A percentile compares a stretch with the other conserved stretches of the same genome.
phyloP scores from a whole-genome alignment of 2,329 filamentous ascomycete species.

The Talaromyces sp. region DNA sequence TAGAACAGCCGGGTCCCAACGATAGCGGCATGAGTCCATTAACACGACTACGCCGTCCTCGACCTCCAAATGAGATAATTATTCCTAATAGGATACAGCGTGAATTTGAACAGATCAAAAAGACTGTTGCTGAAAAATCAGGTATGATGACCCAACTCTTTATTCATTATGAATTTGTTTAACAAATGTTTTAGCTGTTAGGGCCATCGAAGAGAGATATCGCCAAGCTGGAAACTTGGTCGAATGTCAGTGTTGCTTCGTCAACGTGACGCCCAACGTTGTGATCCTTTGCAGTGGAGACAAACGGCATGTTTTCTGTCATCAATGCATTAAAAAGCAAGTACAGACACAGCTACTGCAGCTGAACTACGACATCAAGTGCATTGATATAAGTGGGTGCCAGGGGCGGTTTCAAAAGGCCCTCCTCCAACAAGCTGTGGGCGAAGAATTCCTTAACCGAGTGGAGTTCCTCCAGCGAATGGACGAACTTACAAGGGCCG shows the following conservation, averaged over 20 bases:
- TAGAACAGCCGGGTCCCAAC: constrained; percentile 16
- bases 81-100: constrained; percentile 6
- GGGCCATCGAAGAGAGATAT: constrained; percentile 30
- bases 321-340: constrained; percentile 57
- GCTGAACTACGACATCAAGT: constrained; percentile 62
- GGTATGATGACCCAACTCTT: constrained; percentile 11
- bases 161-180: neutral
- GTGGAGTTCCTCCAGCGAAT: constrained; percentile 69
- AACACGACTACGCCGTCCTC: constrained; percentile 4
- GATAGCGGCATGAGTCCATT: neutral
- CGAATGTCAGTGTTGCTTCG: constrained; percentile 72
- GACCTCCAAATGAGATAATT: neutral
- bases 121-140: constrained; percentile 15
- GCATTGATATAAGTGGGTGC: constrained; percentile 67
- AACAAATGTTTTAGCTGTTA: constrained; percentile 1
- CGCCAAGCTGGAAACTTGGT: constrained; percentile 48
- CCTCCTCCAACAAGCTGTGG: constrained; percentile 55
- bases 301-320: constrained; percentile 63
- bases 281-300: constrained; percentile 63
- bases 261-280: constrained; percentile 60
- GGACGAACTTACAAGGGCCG: constrained; percentile 62
- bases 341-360: constrained; percentile 66
- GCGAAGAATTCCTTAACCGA: constrained; percentile 53
- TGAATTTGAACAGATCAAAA: constrained; percentile 25
- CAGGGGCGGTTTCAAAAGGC: constrained; percentile 52